Percentiles rank a stretch among this genome's conserved stretches.
These are phyloP conservation scores for Henckelia pumila DNA, from an alignment of 257 asterid species.

Conservation along the genomic window DNA sequence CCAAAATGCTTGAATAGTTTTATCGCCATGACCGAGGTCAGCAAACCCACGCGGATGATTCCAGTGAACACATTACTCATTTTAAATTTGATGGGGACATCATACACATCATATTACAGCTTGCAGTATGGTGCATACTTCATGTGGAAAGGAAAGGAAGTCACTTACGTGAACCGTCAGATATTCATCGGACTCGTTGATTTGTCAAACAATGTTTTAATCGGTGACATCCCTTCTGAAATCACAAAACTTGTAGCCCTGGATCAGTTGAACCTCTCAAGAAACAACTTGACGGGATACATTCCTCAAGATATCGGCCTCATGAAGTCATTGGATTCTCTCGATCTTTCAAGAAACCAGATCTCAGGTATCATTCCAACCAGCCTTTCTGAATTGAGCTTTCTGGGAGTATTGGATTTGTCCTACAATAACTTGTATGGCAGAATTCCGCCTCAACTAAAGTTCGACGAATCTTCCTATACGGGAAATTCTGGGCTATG, in stretches of 20 bases:
- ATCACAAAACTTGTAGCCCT: too few relatives aligned
- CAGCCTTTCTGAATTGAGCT: neutral
- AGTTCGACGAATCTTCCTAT: conserved; percentile 11
- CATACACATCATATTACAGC: neutral
- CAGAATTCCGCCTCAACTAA: conserved; percentile 20
- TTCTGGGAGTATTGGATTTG: conserved; percentile 17
- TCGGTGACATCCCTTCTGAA: neutral
- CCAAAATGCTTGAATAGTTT: too few relatives aligned
- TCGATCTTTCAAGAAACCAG: conserved; percentile 24
- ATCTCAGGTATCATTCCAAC: conserved; percentile 22
- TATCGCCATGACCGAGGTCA: too few relatives aligned
- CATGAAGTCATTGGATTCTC: neutral
- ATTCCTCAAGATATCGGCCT: conserved; percentile 1
- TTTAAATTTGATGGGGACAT: neutral
- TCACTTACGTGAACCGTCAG: neutral
- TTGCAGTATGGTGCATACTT: neutral
- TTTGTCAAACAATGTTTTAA: conserved; percentile 8
- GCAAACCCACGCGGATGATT: too few relatives aligned
- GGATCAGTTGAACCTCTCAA: too few relatives aligned
- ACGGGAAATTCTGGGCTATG: conserved; percentile 18
- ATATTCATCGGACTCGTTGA: conserved; percentile 7
- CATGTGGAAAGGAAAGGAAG: conserved; percentile 3
- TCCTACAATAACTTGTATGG: conserved; percentile 33
- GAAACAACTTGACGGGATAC: too few relatives aligned
- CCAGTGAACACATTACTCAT: too few relatives aligned